Conservation (phyloP, 2,329 filamentous ascomycete genomes). For the Nigrospora osmanthi region DNA sequence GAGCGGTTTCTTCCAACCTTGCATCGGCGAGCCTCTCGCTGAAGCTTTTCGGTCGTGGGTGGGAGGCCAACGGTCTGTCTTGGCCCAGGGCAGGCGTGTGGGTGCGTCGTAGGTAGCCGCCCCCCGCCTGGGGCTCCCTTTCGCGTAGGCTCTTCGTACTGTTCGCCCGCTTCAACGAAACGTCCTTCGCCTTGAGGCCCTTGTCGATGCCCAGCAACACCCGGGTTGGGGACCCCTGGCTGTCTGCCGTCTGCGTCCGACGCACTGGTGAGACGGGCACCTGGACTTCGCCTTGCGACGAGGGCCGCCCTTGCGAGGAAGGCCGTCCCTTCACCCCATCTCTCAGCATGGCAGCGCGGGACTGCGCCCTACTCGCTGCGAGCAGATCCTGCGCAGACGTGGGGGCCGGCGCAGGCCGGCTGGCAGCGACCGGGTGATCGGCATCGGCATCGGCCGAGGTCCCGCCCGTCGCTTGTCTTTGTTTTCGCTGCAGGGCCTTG, state of each 20-base stretch:
- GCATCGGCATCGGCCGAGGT: conserved; percentile 1
- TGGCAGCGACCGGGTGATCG: neutral
- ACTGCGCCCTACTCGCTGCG: conserved; percentile 10
- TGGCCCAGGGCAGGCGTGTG: conserved; percentile 26
- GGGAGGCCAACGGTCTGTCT: conserved; percentile 15
- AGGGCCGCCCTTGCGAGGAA: conserved; percentile 20
- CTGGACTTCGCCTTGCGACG: conserved; percentile 44
- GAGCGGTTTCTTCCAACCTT: conserved; percentile 44
- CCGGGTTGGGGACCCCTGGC: conserved; percentile 69
- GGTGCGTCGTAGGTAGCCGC: conserved; percentile 36
- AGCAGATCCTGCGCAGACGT: conserved; percentile 9
- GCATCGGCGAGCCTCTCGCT: conserved; percentile 78
- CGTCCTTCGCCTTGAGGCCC: conserved; percentile 68
- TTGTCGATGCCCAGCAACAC: conserved; percentile 85
- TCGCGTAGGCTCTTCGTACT: conserved; percentile 30
- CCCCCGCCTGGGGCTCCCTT: conserved; percentile 19
- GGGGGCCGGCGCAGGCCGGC: conserved; percentile 6
- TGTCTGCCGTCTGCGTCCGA: conserved; percentile 38
- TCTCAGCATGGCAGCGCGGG: conserved; percentile 8
- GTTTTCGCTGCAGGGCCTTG: conserved; percentile 65
- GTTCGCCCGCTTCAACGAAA: conserved; percentile 73
- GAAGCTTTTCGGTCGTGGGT: conserved; percentile 52
- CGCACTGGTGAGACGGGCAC: conserved; percentile 71
- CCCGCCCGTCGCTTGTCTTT: conserved; percentile 3
- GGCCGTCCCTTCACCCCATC: conserved; percentile 11